Evolutionary conservation across 257 asterid genomes (phyloP), one percentile per base, ranked within the genome.

Genomic region (Ocimum tenuiflorum): DNA sequence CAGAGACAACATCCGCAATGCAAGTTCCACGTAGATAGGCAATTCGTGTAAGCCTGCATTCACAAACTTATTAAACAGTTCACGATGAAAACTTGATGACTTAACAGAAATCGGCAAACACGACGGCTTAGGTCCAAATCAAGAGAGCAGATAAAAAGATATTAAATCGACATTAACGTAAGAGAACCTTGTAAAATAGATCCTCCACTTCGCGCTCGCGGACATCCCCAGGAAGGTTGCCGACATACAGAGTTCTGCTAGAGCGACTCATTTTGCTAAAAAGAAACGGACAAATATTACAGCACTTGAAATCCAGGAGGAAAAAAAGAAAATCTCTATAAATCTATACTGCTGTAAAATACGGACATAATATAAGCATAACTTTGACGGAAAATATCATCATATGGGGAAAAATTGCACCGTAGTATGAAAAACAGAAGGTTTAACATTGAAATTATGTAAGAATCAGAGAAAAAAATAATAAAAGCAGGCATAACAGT

Each of bases 151-250:
- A 10, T 3, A 29, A 0, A 57, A 63, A 50, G 29, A 53, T 9
- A 49, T 27, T 23, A 17, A 69, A 41, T 14, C n/a, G 19, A 14
- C n/a, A 18, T 15, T 20, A 41, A 54, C 1, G 14, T 13, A 18
- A 42, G 11, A 55, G 18, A 57, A 87, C 99, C 99, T 90, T 94
- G 88, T 90, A 81, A 73, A 94, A 94, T 75, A 94, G 63, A 78
- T 90, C 97, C 69, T 94, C 99, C 53, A 94, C 95, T 81, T 94
- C 96, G 4, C 97, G 87, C 80, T 94, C 99, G 13, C 97, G 95
- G 59, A 86, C 83, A 75, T 90, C 97, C 14, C 97, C 97, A 3
- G 97, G 99, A 74, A 94, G 99, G 82, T 94, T 94, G 38, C 99
- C 99, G 10, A 94, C 96, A 31, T 94, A 90, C 45, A 94, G 90